Evolutionary conservation across 1,284 basidiomycete genomes (phyloP).

Genomic region (Uromyces viciae-fabae): DNA sequence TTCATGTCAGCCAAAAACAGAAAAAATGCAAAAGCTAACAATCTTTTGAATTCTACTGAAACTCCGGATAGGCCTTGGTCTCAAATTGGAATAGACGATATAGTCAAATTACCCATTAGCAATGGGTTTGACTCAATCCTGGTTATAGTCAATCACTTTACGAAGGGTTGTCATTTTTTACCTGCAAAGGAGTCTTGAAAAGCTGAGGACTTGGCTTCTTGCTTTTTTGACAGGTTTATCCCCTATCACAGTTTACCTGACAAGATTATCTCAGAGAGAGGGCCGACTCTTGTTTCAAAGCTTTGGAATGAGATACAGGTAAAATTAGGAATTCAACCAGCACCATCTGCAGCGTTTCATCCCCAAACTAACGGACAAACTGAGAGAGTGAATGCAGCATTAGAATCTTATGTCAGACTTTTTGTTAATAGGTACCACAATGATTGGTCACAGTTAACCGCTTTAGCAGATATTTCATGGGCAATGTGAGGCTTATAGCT

Average conservation of each 20-base stretch:
- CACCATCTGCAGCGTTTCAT: constrained; percentile 1
- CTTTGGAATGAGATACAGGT: neutral
- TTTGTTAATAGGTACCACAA: neutral
- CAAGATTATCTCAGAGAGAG: neutral
- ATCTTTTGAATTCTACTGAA: too few species aligned
- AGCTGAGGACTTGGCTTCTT: neutral
- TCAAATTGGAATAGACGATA: constrained; percentile 59
- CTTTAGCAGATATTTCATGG: too few species aligned
- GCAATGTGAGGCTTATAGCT: too few species aligned
- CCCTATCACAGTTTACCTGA: constrained; percentile 20
- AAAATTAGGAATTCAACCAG: neutral
- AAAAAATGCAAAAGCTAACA: too few species aligned
- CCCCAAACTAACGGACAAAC: constrained; percentile 21
- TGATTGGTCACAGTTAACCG: constrained; percentile 24
- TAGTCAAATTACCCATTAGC: constrained; percentile 57
- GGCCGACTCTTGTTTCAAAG: neutral
- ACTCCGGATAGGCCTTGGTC: constrained; percentile 58
- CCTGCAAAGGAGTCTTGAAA: neutral
- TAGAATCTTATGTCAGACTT: constrained; percentile 11
- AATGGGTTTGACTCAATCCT: constrained; percentile 56
- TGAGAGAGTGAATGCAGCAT: neutral
- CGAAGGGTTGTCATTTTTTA: constrained; percentile 57
- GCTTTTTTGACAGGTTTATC: neutral
- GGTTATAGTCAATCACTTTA: constrained; percentile 57
- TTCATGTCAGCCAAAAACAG: too few species aligned